Evolutionary conservation across 2,329 filamentous ascomycete species (phyloP), one percentile per base, ranked within the genome.

Genomic region (Trichoderma atroviride): DNA sequence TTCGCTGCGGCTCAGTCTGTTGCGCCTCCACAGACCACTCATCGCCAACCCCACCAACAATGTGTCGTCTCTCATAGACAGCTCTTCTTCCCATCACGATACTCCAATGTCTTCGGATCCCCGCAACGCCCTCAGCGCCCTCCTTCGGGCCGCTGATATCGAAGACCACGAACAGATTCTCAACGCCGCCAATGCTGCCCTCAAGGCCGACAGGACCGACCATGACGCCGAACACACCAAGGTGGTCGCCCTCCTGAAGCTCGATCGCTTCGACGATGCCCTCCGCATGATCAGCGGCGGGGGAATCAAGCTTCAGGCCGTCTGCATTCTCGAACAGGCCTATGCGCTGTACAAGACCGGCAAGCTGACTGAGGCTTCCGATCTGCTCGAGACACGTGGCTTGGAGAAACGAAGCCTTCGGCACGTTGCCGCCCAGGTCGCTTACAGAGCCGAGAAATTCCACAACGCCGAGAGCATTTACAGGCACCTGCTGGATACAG

Each of bases 331-430:
- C 55, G 92, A 94, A 79, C 90, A 90, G 77, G 88, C 91, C 2
- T 96, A 96, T 81, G 90, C 91, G n/a, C 85, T 94, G 24, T 96
- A 96, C 82, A 96, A 94, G 82, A 86, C 88, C 0, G 91, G 92
- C 29, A 85, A 89, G 72, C 85, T 93, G 1, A 82, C 85, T 24
- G 89, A 90, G 69, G 92, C 92, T n/a, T 84, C 86, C 31, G 79
- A 76, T 2, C 71, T 81, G 19, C 75, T 86, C 22, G 74, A 79
- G 19, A 73, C 81, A 13, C 73, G 73, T 13, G 75, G 76, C 9
- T 31, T 76, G 29, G 69, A 75, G 4, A 73, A 81, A 71, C 77
- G 79, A 62, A 78, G 78, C 72, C 82, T 81, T 71, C 80, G 78
- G 43, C 88, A 90, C 76, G 79, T 90, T 19, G 85, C 85, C 50